Percentiles rank a stretch among this genome's conserved stretches.
Evolutionary conservation across 164 flowering plant species (phyloP).

Genomic region (Piper betle): DNA sequence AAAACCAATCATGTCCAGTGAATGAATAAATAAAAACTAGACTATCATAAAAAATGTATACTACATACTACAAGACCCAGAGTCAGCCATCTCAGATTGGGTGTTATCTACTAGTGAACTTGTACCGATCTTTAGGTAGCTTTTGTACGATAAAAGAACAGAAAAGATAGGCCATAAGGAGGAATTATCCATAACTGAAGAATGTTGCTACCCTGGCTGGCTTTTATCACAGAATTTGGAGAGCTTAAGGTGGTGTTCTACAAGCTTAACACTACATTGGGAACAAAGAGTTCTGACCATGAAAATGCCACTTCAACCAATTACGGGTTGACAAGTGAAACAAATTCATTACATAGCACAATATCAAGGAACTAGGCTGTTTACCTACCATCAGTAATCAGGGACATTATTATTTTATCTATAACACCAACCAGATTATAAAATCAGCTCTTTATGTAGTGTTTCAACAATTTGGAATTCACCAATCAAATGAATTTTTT

Average conservation of each 20-base stretch:
- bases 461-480: too few relatives aligned
- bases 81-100: not conserved
- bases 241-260: not conserved
- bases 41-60: not conserved
- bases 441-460: too few relatives aligned
- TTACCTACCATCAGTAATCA: too few relatives aligned
- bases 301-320: not conserved
- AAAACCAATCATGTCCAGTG: too few relatives aligned
- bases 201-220: not conserved
- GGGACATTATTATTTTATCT: too few relatives aligned
- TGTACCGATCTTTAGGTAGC: not conserved
- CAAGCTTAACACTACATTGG: too few relatives aligned
- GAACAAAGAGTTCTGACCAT: not conserved
- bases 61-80: not conserved
- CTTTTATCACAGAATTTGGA: not conserved
- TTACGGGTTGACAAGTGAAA: not conserved
- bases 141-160: not conserved
- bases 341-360: not conserved
- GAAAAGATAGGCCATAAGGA: not conserved
- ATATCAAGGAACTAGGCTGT: too few relatives aligned
- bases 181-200: not conserved
- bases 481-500: too few relatives aligned
- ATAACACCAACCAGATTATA: too few relatives aligned
- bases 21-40: too few relatives aligned
- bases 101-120: not conserved